phyloP scores from a whole-genome alignment of 495 filamentous ascomycete species.

The Friedmanniomyces simplex region DNA sequence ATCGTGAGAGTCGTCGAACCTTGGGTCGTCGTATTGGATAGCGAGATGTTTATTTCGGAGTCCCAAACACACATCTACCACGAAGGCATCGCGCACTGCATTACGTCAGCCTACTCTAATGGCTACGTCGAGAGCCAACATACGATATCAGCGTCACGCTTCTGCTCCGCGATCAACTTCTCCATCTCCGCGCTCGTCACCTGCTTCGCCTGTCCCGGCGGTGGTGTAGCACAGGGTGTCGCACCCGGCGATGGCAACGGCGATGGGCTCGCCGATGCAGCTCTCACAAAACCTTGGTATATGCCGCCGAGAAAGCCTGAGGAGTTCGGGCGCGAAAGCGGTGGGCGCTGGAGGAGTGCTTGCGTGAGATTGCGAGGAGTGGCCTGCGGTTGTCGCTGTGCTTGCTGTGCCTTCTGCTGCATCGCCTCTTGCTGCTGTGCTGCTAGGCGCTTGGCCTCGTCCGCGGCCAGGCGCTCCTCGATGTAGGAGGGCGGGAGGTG shows the following conservation, averaged over 20 bases:
- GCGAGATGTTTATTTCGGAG: too few relatives aligned
- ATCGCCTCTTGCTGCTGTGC: background rate
- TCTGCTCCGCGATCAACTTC: conserved; percentile 7
- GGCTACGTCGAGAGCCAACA: background rate
- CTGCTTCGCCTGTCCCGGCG: conserved; percentile 2
- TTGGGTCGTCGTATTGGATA: too few relatives aligned
- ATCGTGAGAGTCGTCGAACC: background rate
- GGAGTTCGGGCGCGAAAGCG: conserved; percentile 6
- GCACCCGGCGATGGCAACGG: background rate
- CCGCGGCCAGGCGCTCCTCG: conserved; percentile 2
- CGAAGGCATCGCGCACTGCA: background rate
- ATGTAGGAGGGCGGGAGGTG: background rate
- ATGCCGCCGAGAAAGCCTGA: conserved; percentile 10
- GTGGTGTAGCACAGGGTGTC: background rate
- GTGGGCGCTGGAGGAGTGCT: background rate
- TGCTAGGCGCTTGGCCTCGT: background rate
- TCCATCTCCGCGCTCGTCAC: background rate
- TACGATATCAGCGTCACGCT: conserved; percentile 13
- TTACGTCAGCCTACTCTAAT: background rate
- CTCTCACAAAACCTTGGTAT: conserved; percentile 10
- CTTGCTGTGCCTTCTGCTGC: background rate
- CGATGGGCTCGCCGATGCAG: background rate
- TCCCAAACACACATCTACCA: background rate
- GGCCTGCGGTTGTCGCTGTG: background rate
- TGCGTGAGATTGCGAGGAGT: conserved; percentile 1